Percentiles rank a stretch among this genome's conserved stretches.
These are phyloP conservation scores for Gaeumannomyces tritici DNA, from an alignment of 2,329 filamentous ascomycete genomes.

Conservation along the genomic window DNA sequence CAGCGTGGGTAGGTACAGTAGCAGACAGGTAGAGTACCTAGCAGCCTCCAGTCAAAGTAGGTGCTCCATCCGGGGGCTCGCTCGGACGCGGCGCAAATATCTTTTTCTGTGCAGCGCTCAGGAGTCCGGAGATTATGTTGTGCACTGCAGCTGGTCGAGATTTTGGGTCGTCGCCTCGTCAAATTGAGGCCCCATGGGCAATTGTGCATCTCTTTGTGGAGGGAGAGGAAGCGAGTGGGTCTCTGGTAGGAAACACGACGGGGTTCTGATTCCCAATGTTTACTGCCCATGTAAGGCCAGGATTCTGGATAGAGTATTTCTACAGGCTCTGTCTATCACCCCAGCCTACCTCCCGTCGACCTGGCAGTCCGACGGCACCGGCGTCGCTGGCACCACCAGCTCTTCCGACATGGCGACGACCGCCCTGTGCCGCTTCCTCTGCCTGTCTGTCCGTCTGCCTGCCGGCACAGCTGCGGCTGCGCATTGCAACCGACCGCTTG, in stretches of 20 bases:
- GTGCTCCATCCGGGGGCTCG: not conserved
- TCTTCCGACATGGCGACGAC: too few species aligned
- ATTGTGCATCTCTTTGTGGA: not conserved
- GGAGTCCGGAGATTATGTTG: conserved; percentile 16
- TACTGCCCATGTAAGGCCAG: not conserved
- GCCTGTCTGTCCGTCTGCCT: too few species aligned
- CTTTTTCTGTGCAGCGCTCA: conserved; percentile 14
- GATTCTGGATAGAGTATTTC: too few species aligned
- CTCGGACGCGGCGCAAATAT: conserved; percentile 6
- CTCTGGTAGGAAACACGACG: too few species aligned
- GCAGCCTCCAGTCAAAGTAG: too few species aligned
- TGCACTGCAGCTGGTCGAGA: not conserved
- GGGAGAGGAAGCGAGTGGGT: not conserved
- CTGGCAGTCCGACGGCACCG: not conserved
- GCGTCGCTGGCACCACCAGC: not conserved
- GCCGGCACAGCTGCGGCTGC: not conserved
- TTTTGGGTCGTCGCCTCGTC: not conserved
- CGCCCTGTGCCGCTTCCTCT: too few species aligned
- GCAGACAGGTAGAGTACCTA: too few species aligned
- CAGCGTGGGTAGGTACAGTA: too few species aligned
- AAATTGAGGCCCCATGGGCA: not conserved
- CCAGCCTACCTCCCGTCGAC: too few species aligned
- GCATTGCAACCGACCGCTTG: not conserved
- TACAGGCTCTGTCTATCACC: too few species aligned
- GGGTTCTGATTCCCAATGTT: not conserved